Evolutionary conservation across 345 rosid genomes (phyloP), one percentile per base, ranked within the genome.

Genomic region (Citrus trifoliata): DNA sequence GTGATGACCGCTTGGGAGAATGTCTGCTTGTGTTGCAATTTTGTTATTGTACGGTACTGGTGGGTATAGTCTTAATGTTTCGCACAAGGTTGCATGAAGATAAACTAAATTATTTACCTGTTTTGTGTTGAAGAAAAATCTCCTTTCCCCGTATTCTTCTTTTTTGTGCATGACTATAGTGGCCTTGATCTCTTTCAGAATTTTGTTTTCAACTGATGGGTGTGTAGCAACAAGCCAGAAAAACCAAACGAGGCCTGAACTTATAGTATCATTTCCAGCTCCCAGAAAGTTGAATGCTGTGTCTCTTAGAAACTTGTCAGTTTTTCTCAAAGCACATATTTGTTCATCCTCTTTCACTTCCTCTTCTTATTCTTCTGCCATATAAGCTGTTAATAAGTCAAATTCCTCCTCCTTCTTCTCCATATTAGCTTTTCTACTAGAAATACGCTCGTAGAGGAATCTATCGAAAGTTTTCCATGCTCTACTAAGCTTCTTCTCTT

Each of bases 181-280:
- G 6, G 32, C 24, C 60, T 79, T 70, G 4, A 86, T 81, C 53
- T 83, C 86, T 58, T 74, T 30, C 2, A 76, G 46, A 16, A 86
- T 79, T 42, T 82, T 86, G 28, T 66, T 37, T 30, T 84, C 83
- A 0, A 79, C 84, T 0, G 72, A 21, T 2, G 87, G 91, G 53
- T 88, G 77, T 9, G 67, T 85, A 0, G 83, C 72, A 10, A 85
- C 58, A 10, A 86, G 83, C 89, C 89, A 88, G 33, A 83, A 74
- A 51, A 84, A 80, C 88, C 88, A 88, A 35, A 76, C 35, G 38
- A 86, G 81, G 18, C 79, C 79, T 19, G 86, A 70, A 46, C 74
- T 83, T 72, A 86, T 42, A 0, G 91, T 76, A 79, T 87, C 89
- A 72, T 82, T 85, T 14, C 88, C 91, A 19, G 86, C 91, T 32